Base-by-base conservation (phyloP, 2,329 filamentous ascomycete species). In the Coniochaeta sp. region DNA sequence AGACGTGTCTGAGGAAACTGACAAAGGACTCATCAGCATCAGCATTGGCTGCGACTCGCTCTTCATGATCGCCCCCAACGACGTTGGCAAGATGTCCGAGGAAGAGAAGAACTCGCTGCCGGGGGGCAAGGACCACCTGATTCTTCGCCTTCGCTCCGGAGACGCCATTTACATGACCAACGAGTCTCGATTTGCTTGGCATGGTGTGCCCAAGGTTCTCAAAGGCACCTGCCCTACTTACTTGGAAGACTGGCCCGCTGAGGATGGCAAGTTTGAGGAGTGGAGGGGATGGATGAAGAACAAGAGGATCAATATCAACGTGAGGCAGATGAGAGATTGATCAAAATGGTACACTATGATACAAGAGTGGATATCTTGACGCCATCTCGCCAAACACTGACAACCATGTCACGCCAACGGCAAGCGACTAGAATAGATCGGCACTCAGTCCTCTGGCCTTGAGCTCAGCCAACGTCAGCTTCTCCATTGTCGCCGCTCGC, bases 131-230 rank as follows among this genome's bases (percentile, higher is more conserved):
- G 74, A 76, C 26, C 83, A 82, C 62, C 69, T 89, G 6, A 74
- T 87, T 1, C 70, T 96, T 38, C 81, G 89, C 24, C 77, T 98
- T 40, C 81, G 87, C 26, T 96, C 91, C 0, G 93, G 95, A 0
- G 93, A 97, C 76, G 91, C 87, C 0, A 85, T 98, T 1, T 92
- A 96, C 69, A 98, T 99, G 93, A 87, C 85, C 57, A 83, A 89
- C 22, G 80, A 86, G 61, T 89, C 90, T 4, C 81, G 95, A 50
- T 96, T 91, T 74, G 93, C 93, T 1, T 98, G 93, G 93, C 95
- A 98, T 75, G 93, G 90, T 14, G 92, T 98, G 14, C 93, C 95
- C 6, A 95, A 93, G 71, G 88, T 98, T 14, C 70, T 97, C 38
- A 82, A 85, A 55, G 84, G 77, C 1, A 96, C 91, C 0, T 98